These are phyloP conservation scores for Haberlea rhodopensis DNA, from an alignment of 257 asterid species.

Conservation along the genomic window DNA sequence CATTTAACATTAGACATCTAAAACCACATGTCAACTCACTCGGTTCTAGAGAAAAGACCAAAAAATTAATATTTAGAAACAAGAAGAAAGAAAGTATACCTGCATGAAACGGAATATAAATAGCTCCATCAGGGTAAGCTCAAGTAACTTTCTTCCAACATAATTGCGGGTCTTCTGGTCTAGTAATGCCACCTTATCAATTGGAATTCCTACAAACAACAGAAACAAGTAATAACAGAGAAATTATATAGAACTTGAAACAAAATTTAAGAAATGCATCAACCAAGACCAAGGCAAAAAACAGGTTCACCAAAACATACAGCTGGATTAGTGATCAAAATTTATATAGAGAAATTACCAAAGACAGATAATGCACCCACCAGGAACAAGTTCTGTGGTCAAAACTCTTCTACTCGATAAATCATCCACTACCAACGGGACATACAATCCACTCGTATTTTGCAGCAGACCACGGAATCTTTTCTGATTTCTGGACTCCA, in stretches of 20 bases:
- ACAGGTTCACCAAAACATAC: conserved; percentile 3
- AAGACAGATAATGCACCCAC: conserved; percentile 41
- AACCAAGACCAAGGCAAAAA: conserved; percentile 4
- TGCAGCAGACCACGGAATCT: conserved; percentile 61
- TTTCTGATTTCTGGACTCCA: conserved; percentile 86
- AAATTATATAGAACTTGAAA: conserved; percentile 10
- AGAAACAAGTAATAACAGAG: conserved; percentile 5
- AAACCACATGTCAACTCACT: too few species aligned
- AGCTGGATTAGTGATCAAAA: neutral
- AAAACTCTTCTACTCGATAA: conserved; percentile 78
- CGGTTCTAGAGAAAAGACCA: conserved; percentile 4
- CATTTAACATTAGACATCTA: too few species aligned
- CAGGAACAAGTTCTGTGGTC: conserved; percentile 87
- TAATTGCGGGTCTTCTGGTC: conserved; percentile 80
- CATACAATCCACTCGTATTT: conserved; percentile 60
- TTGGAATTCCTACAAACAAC: conserved; percentile 64
- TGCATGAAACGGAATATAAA: conserved; percentile 89
- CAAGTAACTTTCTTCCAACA: conserved; percentile 79
- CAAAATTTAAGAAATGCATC: neutral
- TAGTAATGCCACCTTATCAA: conserved; percentile 78
- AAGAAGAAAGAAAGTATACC: conserved; percentile 46
- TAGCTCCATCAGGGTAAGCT: conserved; percentile 82
- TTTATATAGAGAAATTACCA: conserved; percentile 2
- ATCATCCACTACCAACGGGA: conserved; percentile 77
- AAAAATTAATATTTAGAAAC: conserved; percentile 13